These are phyloP conservation scores for Stagonosporopsis rhizophila DNA, from an alignment of 2,329 filamentous ascomycete species.

Conservation along the genomic window DNA sequence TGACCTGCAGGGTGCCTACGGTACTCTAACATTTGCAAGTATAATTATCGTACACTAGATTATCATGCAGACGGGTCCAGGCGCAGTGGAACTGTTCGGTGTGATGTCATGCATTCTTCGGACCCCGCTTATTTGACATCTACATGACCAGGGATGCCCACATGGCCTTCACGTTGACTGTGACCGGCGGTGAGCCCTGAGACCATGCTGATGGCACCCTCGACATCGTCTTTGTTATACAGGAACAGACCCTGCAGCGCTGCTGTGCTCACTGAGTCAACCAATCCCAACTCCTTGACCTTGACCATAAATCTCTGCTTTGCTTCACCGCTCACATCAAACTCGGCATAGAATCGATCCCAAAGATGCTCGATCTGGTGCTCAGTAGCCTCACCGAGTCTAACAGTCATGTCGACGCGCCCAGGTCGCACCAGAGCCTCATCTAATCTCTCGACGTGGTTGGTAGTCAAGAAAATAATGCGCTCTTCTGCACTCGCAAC, in stretches of 20 bases:
- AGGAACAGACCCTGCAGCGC: conserved; percentile 93
- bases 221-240: conserved; percentile 91
- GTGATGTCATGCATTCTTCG: conserved; percentile 20
- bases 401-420: conserved; percentile 89
- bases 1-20: conserved; percentile 1
- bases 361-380: conserved; percentile 88
- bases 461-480: conserved; percentile 92
- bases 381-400: conserved; percentile 84
- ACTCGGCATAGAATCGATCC: conserved; percentile 91
- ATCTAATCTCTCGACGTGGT: conserved; percentile 88
- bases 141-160: conserved; percentile 43
- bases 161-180: conserved; percentile 33
- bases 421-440: conserved; percentile 89
- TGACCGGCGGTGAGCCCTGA: conserved; percentile 61
- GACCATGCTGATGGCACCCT: conserved; percentile 83
- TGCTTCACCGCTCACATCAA: conserved; percentile 69
- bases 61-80: conserved; percentile 2
- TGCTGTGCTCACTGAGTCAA: conserved; percentile 80
- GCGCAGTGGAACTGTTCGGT: conserved; percentile 1
- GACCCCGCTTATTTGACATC: conserved; percentile 31
- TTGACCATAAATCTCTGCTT: conserved; percentile 73
- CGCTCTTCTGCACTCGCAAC: conserved; percentile 95
- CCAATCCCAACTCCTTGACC: conserved; percentile 73
- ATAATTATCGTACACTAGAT: conserved; percentile 18
- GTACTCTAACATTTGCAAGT: conserved; percentile 11